Conservation (phyloP, 352 stramenopile genomes). For the Pythium sukuiense region DNA sequence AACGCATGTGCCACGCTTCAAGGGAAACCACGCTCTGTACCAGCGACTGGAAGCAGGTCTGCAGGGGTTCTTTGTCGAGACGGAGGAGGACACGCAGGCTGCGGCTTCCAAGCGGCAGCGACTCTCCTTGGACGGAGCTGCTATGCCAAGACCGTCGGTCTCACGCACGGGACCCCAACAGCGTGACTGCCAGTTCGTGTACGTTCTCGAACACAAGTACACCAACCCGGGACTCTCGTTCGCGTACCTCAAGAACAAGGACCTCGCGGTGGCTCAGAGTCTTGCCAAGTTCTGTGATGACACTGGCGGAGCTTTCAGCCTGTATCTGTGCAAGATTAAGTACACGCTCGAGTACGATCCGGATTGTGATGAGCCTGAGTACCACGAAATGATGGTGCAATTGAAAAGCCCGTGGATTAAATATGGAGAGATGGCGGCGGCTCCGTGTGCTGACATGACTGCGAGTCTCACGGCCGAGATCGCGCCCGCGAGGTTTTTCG, state of each 20-base stretch:
- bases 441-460: slow-evolving; percentile 2
- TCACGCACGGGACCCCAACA: neutral
- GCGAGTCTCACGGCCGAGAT: slow-evolving; percentile 18
- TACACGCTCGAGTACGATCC: slow-evolving; percentile 16
- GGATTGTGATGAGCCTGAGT: slow-evolving; percentile 9
- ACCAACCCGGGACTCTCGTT: slow-evolving; percentile 15
- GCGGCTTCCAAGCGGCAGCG: slow-evolving; percentile 3
- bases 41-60: slow-evolving; percentile 1
- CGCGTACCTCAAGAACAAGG: slow-evolving; percentile 26
- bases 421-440: slow-evolving; percentile 10
- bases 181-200: slow-evolving; percentile 21
- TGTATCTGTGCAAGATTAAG: slow-evolving; percentile 21
- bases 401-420: slow-evolving; percentile 21
- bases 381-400: slow-evolving; percentile 9
- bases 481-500: slow-evolving; percentile 20
- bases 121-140: neutral
- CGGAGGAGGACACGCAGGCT: slow-evolving; percentile 1
- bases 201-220: slow-evolving; percentile 28
- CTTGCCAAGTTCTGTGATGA: slow-evolving; percentile 23
- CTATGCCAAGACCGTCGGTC: neutral
- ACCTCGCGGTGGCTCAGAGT: slow-evolving; percentile 11
- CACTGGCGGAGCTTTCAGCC: neutral
- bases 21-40: slow-evolving; percentile 2
- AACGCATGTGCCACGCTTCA: slow-evolving; percentile 17
- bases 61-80: slow-evolving; percentile 12